A percentile compares a stretch with the other conserved stretches of the same genome.
These are phyloP conservation scores for Eurotiales sp. DNA, from an alignment of 2,329 filamentous ascomycete genomes.

Conservation along the genomic window DNA sequence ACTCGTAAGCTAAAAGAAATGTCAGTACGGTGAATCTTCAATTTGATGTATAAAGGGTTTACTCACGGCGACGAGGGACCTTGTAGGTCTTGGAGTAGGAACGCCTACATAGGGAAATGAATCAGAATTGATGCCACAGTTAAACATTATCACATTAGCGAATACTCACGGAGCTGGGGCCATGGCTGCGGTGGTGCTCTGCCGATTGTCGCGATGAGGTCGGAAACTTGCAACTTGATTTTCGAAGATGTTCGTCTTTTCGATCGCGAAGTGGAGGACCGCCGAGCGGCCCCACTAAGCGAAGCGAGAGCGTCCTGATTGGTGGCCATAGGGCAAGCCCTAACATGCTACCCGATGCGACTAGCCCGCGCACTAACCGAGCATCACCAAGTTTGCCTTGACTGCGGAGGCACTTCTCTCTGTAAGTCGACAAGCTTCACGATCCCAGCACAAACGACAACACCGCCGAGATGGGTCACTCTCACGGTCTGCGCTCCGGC, in stretches of 20 bases:
- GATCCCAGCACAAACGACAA: conserved; percentile 39
- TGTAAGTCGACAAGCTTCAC: conserved; percentile 34
- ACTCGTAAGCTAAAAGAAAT: conserved; percentile 72
- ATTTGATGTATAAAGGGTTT: conserved; percentile 15
- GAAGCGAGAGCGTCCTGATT: conserved; percentile 16
- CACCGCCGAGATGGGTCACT: conserved; percentile 74
- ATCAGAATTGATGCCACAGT: conserved; percentile 30
- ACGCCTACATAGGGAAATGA: conserved; percentile 43
- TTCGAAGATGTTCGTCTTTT: conserved; percentile 16
- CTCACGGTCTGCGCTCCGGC: conserved; percentile 80
- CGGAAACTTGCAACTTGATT: conserved; percentile 20
- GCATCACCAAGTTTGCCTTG: conserved; percentile 23
- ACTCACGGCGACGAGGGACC: conserved; percentile 82
- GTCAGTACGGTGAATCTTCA: conserved; percentile 34
- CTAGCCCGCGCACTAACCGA: conserved; percentile 25
- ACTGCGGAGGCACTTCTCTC: conserved; percentile 27
- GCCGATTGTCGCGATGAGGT: conserved; percentile 37
- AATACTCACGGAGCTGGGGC: conserved; percentile 42
- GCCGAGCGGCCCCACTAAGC: conserved; percentile 21
- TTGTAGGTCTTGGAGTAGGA: conserved; percentile 99
- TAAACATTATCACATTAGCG: conserved; percentile 15
- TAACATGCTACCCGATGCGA: conserved; percentile 15
- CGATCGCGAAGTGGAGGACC: conserved; percentile 20
- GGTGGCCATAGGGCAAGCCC: conserved; percentile 23
- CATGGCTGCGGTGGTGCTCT: conserved; percentile 41